Percentiles rank a stretch among this genome's conserved stretches.
phyloP scores from a whole-genome alignment of 495 filamentous ascomycete species.

The Antarctomyces pellizariae region DNA sequence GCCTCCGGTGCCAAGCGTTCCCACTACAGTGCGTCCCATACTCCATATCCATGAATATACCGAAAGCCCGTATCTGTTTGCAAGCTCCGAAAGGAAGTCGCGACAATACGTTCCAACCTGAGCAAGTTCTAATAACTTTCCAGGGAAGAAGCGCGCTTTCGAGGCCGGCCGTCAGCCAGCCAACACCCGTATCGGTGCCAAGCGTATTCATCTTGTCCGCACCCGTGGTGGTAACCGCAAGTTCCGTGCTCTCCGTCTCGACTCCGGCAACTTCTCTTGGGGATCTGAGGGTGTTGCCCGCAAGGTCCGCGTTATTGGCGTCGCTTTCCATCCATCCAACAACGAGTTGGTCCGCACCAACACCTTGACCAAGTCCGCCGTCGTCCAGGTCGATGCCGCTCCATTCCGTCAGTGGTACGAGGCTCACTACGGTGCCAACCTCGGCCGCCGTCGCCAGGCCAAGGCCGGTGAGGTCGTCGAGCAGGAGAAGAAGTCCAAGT shows the following conservation, averaged over 20 bases:
- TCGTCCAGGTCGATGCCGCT: constrained; percentile 94
- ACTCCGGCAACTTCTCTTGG: constrained; percentile 99
- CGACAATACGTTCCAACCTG: constrained; percentile 37
- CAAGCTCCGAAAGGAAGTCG: no score
- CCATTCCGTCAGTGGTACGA: constrained; percentile 99
- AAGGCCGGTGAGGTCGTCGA: constrained; percentile 36
- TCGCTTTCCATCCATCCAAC: constrained; percentile 98
- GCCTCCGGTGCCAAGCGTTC: constrained; percentile 92
- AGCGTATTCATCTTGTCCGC: constrained; percentile 97
- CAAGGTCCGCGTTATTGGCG: constrained; percentile 95
- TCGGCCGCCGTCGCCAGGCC: constrained; percentile 79
- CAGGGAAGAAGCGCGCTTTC: constrained; percentile 80
- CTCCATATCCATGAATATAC: no score
- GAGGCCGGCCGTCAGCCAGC: constrained; percentile 97
- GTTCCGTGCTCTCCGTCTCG: constrained; percentile 96
- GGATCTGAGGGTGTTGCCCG: constrained; percentile 89
- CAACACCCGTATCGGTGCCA: constrained; percentile 95
- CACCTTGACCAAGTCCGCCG: constrained; percentile 94
- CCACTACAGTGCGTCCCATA: constrained; percentile 55
- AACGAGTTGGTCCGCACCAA: constrained; percentile 99
- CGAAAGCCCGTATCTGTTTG: constrained; percentile 30
- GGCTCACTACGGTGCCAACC: constrained; percentile 81
- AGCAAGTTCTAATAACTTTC: constrained; percentile 17
- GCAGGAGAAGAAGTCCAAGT: constrained; percentile 79
- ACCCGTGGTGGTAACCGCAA: constrained; percentile 98